Evolutionary conservation across 2,329 filamentous ascomycete genomes (phyloP).

Genomic region (Talaromyces verruculosus): DNA sequence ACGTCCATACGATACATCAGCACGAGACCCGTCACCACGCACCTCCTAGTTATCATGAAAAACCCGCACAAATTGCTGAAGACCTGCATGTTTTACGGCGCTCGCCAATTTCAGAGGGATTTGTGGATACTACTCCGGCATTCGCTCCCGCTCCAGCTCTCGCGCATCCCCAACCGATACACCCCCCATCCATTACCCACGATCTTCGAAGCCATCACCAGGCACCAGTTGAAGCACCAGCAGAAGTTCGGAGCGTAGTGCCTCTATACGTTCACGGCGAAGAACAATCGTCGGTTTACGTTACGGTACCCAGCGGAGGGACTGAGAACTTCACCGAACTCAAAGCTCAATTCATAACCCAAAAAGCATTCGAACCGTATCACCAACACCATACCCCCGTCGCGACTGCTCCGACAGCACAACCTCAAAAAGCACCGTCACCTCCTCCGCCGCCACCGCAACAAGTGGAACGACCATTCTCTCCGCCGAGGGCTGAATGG

Average conservation of each 20-base stretch:
- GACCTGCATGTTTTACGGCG: constrained; percentile 21
- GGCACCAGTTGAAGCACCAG: constrained; percentile 11
- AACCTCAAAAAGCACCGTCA: constrained; percentile 29
- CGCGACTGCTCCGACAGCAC: not conserved
- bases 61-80: constrained; percentile 6
- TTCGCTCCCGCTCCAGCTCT: constrained; percentile 14
- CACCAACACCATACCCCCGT: not conserved
- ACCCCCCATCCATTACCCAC: constrained; percentile 7
- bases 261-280: constrained; percentile 49
- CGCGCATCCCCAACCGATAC: constrained; percentile 15
- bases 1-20: not conserved
- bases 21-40: not conserved
- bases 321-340: constrained; percentile 9
- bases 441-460: constrained; percentile 11
- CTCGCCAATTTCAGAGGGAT: constrained; percentile 20
- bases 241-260: constrained; percentile 38
- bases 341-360: constrained; percentile 30
- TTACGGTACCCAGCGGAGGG: constrained; percentile 23
- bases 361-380: constrained; percentile 8
- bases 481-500: constrained; percentile 61
- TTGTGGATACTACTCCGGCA: constrained; percentile 9
- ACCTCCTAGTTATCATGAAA: not conserved
- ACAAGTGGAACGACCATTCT: constrained; percentile 48
- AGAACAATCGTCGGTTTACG: constrained; percentile 41
- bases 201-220: not conserved